Base-by-base conservation (phyloP, 345 rosid species). In the Eucalyptus sp. region DNA sequence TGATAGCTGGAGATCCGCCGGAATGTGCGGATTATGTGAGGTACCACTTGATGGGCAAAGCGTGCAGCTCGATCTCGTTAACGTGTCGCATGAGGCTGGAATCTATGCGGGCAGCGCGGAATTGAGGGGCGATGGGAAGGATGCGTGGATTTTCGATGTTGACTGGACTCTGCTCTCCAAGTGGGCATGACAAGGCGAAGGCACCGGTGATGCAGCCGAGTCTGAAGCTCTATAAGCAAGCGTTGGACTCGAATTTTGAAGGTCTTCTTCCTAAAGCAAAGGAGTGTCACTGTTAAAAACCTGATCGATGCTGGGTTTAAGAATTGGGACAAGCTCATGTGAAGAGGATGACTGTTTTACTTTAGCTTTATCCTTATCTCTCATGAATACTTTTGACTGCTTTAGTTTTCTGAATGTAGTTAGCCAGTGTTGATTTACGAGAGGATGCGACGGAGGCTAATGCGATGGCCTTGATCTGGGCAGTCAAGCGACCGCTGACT, bases 81-180 rank as follows among this genome's bases (percentile, higher is more conserved):
- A 94, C 91, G 97, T 94, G 62, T 94, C 95, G 3, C 90, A 88
- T 37, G 98, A 96, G 89, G 96, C 98, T 87, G 93, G 88, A 10
- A 86, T 86, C 68, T 96, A 89, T 52, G 99, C 96, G 1, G 93
- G 87, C 93, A 93, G 90, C 81, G 89, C 93, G n/a, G 90, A 93
- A 37, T 66, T 93, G 92, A 43, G 89, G 50, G 94, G 91, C 44
- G 99, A 96, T 37, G 99, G 97, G 14, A 96, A 92, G 90, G 96
- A 97, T 89, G 94, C 89, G 43, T 96, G 99, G 99, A 89, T 97
- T 88, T 97, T 96, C 86, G 99, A 97, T 90, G 88, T 96, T 58
- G 98, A 96, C 80, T 99, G 94, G 92, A 97, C 99, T 88, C 92
- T 97, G 90, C 93, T 97, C 89, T 97, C 99, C 16, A 95, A 93